Conservation (phyloP, 768 basidiomycete genomes). For the Plicaturopsis crispa region DNA sequence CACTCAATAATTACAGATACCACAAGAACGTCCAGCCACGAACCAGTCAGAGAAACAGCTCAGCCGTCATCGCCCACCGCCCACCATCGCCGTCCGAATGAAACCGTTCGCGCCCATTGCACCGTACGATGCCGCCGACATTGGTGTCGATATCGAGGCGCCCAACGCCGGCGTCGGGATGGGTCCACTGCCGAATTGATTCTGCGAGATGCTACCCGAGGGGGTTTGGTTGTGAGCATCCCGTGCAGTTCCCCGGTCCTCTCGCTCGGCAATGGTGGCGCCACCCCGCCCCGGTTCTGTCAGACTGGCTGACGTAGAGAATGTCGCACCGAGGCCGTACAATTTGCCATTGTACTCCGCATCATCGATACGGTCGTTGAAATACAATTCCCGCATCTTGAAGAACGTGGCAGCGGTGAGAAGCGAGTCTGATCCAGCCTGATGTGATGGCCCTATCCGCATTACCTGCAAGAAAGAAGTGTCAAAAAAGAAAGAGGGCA, state of each 20-base stretch:
- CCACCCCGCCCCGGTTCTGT: slow-evolving; percentile 61
- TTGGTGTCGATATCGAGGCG: slow-evolving; percentile 32
- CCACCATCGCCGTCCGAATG: slow-evolving; percentile 52
- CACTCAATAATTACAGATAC: slow-evolving; percentile 26
- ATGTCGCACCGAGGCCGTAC: slow-evolving; percentile 79
- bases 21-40: slow-evolving; percentile 12
- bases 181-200: slow-evolving; percentile 41
- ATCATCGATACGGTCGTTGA: slow-evolving; percentile 85
- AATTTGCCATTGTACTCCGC: slow-evolving; percentile 75
- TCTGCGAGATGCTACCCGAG: slow-evolving; percentile 31
- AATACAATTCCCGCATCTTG: slow-evolving; percentile 90
- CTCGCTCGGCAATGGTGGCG: slow-evolving; percentile 76
- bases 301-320: slow-evolving; percentile 58
- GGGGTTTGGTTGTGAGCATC: slow-evolving; percentile 56
- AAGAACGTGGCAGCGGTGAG: slow-evolving; percentile 93
- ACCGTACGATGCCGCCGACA: slow-evolving; percentile 50
- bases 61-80: slow-evolving; percentile 38
- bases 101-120: slow-evolving; percentile 55
- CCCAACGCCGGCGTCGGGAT: slow-evolving; percentile 33
- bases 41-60: slow-evolving; percentile 19
- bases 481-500: background rate
- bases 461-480: slow-evolving; percentile 53
- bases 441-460: slow-evolving; percentile 87
- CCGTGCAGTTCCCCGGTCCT: slow-evolving; percentile 46
- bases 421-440: slow-evolving; percentile 95